Conservation (phyloP, 2,329 filamentous ascomycete species). For the Fusarium transvaalense region DNA sequence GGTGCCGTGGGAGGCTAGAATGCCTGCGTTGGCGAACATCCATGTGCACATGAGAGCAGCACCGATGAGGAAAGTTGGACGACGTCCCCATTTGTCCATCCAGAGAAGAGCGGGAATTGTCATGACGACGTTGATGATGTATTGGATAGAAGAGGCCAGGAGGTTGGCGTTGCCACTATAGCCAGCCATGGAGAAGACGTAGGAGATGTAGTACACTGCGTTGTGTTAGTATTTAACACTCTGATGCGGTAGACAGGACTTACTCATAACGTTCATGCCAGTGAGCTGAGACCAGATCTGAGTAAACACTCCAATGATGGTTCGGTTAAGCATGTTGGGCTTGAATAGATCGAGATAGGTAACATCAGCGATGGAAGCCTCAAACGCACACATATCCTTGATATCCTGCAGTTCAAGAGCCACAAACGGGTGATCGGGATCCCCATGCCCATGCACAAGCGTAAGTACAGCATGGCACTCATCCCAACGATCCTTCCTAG, state of each 20-base stretch:
- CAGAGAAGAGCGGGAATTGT: constrained; percentile 81
- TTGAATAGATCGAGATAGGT: constrained; percentile 79
- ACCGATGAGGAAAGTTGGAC: constrained; percentile 74
- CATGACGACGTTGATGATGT: constrained; percentile 83
- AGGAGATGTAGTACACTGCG: constrained; percentile 70
- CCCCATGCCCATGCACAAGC: constrained; percentile 74
- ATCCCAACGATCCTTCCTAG: constrained; percentile 75
- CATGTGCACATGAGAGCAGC: constrained; percentile 74
- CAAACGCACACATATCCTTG: constrained; percentile 78
- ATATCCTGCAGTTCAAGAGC: constrained; percentile 78
- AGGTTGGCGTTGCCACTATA: constrained; percentile 62
- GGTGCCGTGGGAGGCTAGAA: constrained; percentile 62
- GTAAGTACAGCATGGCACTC: constrained; percentile 62
- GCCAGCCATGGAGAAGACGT: constrained; percentile 57
- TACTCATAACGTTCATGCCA: constrained; percentile 71
- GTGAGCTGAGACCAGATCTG: constrained; percentile 70
- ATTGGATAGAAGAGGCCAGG: constrained; percentile 68
- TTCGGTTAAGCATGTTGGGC: constrained; percentile 72
- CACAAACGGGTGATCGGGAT: constrained; percentile 74
- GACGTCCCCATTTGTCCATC: constrained; percentile 82
- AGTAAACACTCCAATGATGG: constrained; percentile 63
- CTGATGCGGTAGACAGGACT: constrained; percentile 11
- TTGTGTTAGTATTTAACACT: neutral
- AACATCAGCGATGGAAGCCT: constrained; percentile 76
- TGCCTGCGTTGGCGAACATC: constrained; percentile 66